Evolutionary conservation across 148 eudicot species (phyloP).

Genomic region (Diospyros kaki): DNA sequence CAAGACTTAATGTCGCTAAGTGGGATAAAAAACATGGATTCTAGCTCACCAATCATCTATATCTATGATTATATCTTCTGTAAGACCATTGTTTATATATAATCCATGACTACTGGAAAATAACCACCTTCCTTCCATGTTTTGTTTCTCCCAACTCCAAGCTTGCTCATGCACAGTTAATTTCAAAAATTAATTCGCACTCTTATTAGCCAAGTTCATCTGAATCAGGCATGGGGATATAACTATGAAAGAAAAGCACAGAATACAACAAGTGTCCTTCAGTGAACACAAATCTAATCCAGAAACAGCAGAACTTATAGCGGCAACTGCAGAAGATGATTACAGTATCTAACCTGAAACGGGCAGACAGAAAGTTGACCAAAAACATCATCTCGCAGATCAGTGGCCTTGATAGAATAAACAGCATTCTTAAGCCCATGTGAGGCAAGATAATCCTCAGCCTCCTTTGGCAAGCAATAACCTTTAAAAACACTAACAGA

Average conservation of each 20-base stretch:
- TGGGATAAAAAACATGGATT: too few relatives aligned
- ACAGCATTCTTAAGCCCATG: slow-evolving; percentile 63
- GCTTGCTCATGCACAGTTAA: not conserved
- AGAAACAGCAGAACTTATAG: not conserved
- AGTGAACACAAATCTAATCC: not conserved
- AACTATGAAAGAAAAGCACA: not conserved
- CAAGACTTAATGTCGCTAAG: too few relatives aligned
- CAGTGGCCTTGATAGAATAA: slow-evolving; percentile 48
- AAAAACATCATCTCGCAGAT: slow-evolving; percentile 51
- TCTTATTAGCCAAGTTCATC: not conserved
- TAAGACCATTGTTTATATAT: too few relatives aligned
- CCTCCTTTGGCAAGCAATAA: slow-evolving; percentile 56
- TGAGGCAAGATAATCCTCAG: slow-evolving; percentile 54
- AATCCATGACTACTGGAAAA: not conserved
- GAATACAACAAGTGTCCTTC: not conserved
- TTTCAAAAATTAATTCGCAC: not conserved
- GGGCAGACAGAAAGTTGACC: slow-evolving; percentile 68
- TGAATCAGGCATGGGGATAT: slow-evolving; percentile 2
- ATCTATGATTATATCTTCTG: too few relatives aligned
- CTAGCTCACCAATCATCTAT: too few relatives aligned
- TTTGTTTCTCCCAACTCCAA: not conserved
- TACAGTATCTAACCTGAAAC: slow-evolving; percentile 45
- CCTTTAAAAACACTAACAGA: slow-evolving; percentile 70
- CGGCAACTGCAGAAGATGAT: not conserved
- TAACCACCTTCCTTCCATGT: not conserved